phyloP scores from a whole-genome alignment of 2,329 filamentous ascomycete species.

The Ascocoryne sarcoides region DNA sequence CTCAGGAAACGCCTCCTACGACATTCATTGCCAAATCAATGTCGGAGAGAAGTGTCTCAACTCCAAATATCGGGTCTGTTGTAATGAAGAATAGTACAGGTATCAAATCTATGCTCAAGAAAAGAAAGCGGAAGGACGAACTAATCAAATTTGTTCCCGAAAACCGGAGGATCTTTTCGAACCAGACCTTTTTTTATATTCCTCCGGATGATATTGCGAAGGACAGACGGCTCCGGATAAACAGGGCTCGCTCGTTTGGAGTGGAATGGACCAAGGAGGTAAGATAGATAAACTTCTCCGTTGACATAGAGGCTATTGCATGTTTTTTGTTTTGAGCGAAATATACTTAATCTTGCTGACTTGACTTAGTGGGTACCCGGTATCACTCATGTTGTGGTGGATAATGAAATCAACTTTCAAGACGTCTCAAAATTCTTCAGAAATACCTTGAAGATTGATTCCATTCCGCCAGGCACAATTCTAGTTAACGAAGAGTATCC shows the following conservation, averaged over 20 bases:
- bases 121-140: constrained; percentile 36
- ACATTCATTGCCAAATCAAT: constrained; percentile 3
- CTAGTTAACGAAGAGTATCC: constrained; percentile 63
- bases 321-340: too few relatives aligned
- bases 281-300: not conserved
- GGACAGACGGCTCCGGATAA: constrained; percentile 61
- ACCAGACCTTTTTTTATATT: constrained; percentile 64
- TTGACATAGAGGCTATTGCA: too few relatives aligned
- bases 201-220: constrained; percentile 69
- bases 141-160: constrained; percentile 40
- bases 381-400: constrained; percentile 74
- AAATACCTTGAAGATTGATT: constrained; percentile 10
- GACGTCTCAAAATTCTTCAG: constrained; percentile 52
- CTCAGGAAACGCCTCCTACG: not conserved
- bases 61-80: constrained; percentile 18
- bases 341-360: too few relatives aligned
- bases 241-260: constrained; percentile 65
- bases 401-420: constrained; percentile 55
- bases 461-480: constrained; percentile 32
- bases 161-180: constrained; percentile 48
- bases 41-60: constrained; percentile 16
- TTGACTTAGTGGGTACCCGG: constrained; percentile 36
- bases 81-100: constrained; percentile 21
- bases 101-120: constrained; percentile 22
- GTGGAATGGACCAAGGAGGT: constrained; percentile 55